Percentiles rank a stretch among this genome's conserved stretches.
Conservation (phyloP, 352 stramenopile species). For the Phytophthora fragariae region DNA sequence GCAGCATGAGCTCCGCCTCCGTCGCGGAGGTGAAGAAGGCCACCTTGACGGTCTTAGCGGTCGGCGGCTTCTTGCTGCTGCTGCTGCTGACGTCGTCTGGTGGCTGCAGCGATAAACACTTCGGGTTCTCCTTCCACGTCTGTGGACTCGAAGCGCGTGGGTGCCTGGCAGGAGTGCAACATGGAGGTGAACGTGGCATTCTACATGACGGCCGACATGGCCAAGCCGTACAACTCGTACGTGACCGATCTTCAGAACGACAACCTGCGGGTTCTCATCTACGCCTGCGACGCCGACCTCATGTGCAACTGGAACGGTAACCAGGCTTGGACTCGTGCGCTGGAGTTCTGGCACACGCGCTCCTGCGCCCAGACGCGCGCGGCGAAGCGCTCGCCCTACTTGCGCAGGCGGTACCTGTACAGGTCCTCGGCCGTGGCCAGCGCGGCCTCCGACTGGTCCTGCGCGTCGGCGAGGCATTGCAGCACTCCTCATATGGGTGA, state of each 20-base stretch:
- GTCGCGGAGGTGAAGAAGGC: conserved; percentile 57
- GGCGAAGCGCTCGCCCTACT: too few species aligned
- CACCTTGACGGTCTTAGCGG: conserved; percentile 50
- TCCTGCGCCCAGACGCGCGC: too few species aligned
- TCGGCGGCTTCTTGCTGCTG: conserved; percentile 29
- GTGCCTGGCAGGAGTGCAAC: conserved; percentile 93
- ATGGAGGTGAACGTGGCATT: conserved; percentile 92
- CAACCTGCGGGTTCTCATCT: too few species aligned
- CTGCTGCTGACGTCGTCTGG: neutral
- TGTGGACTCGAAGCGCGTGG: conserved; percentile 47
- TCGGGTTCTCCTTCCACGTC: conserved; percentile 78
- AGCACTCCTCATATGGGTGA: too few species aligned
- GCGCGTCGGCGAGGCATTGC: too few species aligned
- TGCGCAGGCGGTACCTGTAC: too few species aligned
- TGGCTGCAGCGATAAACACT: conserved; percentile 47
- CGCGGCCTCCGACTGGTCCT: too few species aligned
- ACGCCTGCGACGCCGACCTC: conserved; percentile 42
- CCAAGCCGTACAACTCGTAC: too few species aligned
- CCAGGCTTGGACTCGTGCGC: conserved; percentile 91
- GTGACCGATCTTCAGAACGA: too few species aligned
- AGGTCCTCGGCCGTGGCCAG: too few species aligned
- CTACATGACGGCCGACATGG: conserved; percentile 61
- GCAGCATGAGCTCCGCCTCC: conserved; percentile 58
- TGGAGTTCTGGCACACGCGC: conserved; percentile 66
- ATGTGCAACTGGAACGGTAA: conserved; percentile 98